Percentiles rank a stretch among this genome's conserved stretches.
Conservation (phyloP, 2,329 filamentous ascomycete genomes). For the Thielaviopsis populi region DNA sequence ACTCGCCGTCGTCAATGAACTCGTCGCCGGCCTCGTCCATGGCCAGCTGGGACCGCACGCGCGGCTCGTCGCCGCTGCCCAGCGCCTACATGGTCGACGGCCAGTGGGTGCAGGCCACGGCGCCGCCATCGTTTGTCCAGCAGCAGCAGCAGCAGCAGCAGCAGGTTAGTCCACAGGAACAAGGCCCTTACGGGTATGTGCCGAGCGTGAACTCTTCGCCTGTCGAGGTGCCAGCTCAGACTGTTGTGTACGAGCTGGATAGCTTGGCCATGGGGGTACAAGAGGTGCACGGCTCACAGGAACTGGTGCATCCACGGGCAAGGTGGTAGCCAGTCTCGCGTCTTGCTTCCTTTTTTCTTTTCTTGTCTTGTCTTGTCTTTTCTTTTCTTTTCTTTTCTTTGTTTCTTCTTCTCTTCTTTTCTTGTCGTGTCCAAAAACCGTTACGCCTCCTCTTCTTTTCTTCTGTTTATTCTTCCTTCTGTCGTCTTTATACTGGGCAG, state of each 20-base stretch:
- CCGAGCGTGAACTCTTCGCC: conserved; percentile 4
- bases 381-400: background rate
- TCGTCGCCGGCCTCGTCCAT: conserved; percentile 6
- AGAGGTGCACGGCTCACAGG: conserved; percentile 11
- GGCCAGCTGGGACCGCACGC: conserved; percentile 10
- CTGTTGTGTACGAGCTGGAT: conserved; percentile 14
- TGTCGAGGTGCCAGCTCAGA: conserved; percentile 9
- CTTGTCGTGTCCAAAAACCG: background rate
- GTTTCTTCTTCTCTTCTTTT: background rate
- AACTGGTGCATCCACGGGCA: conserved; percentile 14
- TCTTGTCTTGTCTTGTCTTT: background rate
- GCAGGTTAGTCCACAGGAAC: background rate
- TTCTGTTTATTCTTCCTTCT: background rate
- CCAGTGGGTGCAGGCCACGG: conserved; percentile 9
- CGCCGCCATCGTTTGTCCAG: background rate
- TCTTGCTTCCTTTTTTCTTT: background rate
- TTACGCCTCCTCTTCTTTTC: background rate
- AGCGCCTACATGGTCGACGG: conserved; percentile 9
- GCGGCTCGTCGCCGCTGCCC: conserved; percentile 6
- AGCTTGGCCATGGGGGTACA: conserved; percentile 8
- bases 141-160: background rate
- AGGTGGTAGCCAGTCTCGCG: background rate
- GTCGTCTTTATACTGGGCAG: background rate
- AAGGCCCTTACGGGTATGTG: conserved; percentile 4
- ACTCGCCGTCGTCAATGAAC: background rate